These are phyloP conservation scores for Claviceps digitariae DNA, from an alignment of 2,329 filamentous ascomycete species.

Conservation along the genomic window DNA sequence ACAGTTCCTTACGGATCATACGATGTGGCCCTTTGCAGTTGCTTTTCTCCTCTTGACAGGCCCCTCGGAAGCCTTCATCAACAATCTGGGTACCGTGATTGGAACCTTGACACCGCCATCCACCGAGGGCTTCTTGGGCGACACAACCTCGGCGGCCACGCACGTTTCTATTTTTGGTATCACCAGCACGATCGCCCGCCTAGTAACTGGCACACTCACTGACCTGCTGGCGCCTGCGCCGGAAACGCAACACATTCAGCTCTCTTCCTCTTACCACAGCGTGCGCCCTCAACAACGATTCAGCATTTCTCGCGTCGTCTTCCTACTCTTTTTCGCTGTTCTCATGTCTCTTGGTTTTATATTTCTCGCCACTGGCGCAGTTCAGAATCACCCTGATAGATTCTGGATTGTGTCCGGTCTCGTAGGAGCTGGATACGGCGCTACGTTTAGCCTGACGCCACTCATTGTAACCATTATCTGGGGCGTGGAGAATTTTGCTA, in stretches of 20 bases:
- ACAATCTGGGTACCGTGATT: slow-evolving; percentile 90
- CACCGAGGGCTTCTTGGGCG: slow-evolving; percentile 23
- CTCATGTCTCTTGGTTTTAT: slow-evolving; percentile 65
- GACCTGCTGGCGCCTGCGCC: slow-evolving; percentile 68
- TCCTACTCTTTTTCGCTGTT: slow-evolving; percentile 63
- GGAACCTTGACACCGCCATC: slow-evolving; percentile 61
- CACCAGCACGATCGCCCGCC: slow-evolving; percentile 77
- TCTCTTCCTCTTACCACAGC: slow-evolving; percentile 16
- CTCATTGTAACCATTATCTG: slow-evolving; percentile 95
- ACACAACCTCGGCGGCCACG: slow-evolving; percentile 55
- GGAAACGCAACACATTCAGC: slow-evolving; percentile 43
- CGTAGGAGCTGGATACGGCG: slow-evolving; percentile 85
- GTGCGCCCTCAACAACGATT: slow-evolving; percentile 23
- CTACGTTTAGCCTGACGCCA: slow-evolving; percentile 76
- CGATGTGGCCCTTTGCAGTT: slow-evolving; percentile 88
- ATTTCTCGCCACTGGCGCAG: slow-evolving; percentile 59
- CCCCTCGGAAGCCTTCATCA: slow-evolving; percentile 95
- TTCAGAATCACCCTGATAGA: slow-evolving; percentile 60
- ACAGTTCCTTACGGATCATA: slow-evolving; percentile 71
- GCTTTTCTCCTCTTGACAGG: slow-evolving; percentile 91
- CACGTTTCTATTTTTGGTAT: slow-evolving; percentile 89
- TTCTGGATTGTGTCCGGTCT: slow-evolving; percentile 79
- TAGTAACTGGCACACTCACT: slow-evolving; percentile 79
- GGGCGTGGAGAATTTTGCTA: slow-evolving; percentile 97
- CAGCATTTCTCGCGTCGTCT: slow-evolving; percentile 62